A percentile compares a stretch with the other conserved stretches of the same genome.
Evolutionary conservation across 2,329 filamentous ascomycete genomes (phyloP).

Genomic region (Tolypocladium ophioglossoides): DNA sequence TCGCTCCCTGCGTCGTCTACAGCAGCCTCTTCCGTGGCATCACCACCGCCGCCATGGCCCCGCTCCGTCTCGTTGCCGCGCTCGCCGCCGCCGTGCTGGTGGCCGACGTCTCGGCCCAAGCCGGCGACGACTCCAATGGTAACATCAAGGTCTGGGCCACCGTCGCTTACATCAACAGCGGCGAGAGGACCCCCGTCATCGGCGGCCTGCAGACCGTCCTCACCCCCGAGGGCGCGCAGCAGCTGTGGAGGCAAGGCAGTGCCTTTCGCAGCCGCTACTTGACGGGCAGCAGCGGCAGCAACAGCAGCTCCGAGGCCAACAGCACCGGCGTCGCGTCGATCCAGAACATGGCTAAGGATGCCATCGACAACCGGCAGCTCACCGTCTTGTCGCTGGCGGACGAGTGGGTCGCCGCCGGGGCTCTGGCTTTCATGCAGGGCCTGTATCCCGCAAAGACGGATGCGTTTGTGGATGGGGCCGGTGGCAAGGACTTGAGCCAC

Average conservation of each 20-base stretch:
- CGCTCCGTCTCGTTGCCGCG: conserved; percentile 5
- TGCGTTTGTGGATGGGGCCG: conserved; percentile 16
- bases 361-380: conserved; percentile 39
- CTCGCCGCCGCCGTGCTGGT: conserved; percentile 10
- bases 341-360: conserved; percentile 26
- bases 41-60: conserved; percentile 8
- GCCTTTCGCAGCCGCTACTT: conserved; percentile 41
- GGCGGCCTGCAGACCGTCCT: conserved; percentile 22
- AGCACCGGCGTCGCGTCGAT: conserved; percentile 24
- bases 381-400: conserved; percentile 29
- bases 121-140: conserved; percentile 11
- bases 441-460: conserved; percentile 62
- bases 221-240: conserved; percentile 43
- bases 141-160: conserved; percentile 37
- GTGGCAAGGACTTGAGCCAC: conserved; percentile 31
- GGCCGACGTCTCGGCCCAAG: conserved; percentile 17
- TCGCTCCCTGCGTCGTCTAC: not conserved
- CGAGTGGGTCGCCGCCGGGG: conserved; percentile 51
- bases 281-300: conserved; percentile 9
- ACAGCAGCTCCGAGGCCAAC: conserved; percentile 10
- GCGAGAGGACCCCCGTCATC: conserved; percentile 38
- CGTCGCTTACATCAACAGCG: conserved; percentile 38
- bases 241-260: conserved; percentile 37
- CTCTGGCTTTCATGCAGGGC: conserved; percentile 70
- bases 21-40: not conserved